Evolutionary conservation across 2,329 filamentous ascomycete species (phyloP).

Genomic region (Juglanconis oblonga): DNA sequence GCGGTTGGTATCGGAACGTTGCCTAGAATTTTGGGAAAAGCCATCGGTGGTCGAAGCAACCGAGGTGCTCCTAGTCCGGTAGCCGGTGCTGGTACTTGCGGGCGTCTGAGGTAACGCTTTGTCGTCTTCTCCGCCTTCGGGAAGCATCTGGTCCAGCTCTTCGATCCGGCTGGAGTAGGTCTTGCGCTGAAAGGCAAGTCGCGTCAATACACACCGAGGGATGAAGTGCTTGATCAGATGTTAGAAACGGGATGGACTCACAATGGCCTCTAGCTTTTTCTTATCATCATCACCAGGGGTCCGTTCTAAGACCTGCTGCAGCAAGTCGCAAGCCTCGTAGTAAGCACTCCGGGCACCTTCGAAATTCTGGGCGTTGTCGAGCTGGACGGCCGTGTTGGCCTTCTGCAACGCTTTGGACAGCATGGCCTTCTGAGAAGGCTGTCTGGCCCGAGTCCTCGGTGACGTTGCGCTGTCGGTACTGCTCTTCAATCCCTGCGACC

Average conservation of each 20-base stretch:
- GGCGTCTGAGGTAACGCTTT: slow-evolving; percentile 75
- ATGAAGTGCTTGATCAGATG: background rate
- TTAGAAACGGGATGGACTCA: slow-evolving; percentile 47
- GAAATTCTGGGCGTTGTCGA: slow-evolving; percentile 95
- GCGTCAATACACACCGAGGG: background rate
- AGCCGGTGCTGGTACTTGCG: slow-evolving; percentile 47
- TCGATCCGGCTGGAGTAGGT: slow-evolving; percentile 90
- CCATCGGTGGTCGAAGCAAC: slow-evolving; percentile 1
- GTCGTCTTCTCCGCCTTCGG: slow-evolving; percentile 51
- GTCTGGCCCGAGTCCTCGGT: slow-evolving; percentile 35
- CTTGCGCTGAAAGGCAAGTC: slow-evolving; percentile 57
- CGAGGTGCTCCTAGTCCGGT: slow-evolving; percentile 22
- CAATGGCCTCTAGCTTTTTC: slow-evolving; percentile 88
- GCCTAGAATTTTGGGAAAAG: slow-evolving; percentile 31
- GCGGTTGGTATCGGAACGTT: slow-evolving; percentile 39
- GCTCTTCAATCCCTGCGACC: slow-evolving; percentile 42
- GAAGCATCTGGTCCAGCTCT: slow-evolving; percentile 73
- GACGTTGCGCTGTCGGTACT: slow-evolving; percentile 41
- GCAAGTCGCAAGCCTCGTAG: slow-evolving; percentile 79
- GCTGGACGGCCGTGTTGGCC: slow-evolving; percentile 89
- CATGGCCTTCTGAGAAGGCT: slow-evolving; percentile 88
- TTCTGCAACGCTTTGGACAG: slow-evolving; percentile 92
- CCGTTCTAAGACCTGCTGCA: slow-evolving; percentile 83
- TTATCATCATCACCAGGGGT: slow-evolving; percentile 84
- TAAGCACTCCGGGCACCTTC: slow-evolving; percentile 90